Percentiles rank a stretch among this genome's conserved stretches.
These are phyloP conservation scores for Zoysia japonica DNA, from an alignment of 176 grass and related monocot genomes.

Conservation along the genomic window DNA sequence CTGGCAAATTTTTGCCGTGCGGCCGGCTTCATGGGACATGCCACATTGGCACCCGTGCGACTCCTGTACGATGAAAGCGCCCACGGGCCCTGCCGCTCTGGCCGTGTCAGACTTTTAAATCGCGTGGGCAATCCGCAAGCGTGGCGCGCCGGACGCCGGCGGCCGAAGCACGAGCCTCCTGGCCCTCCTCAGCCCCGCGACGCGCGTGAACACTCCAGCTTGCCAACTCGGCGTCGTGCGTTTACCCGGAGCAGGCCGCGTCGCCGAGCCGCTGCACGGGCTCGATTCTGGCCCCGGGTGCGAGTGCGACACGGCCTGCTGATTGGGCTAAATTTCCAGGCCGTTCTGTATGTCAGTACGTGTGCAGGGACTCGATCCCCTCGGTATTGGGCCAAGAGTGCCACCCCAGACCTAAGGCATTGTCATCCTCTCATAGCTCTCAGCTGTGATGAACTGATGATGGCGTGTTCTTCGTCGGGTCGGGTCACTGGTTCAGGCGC, in stretches of 20 bases:
- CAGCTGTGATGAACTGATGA: background rate
- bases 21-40: background rate
- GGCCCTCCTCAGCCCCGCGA: too few relatives aligned
- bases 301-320: too few relatives aligned
- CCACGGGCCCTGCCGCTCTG: slow-evolving; percentile 4
- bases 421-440: background rate
- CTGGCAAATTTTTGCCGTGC: background rate
- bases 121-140: background rate
- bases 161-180: too few relatives aligned
- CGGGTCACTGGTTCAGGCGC: background rate
- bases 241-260: background rate
- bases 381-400: background rate
- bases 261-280: background rate
- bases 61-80: background rate
- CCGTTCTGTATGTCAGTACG: too few relatives aligned
- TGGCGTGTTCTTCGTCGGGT: background rate
- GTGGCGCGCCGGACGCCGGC: too few relatives aligned
- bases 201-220: background rate
- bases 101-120: background rate
- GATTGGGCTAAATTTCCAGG: too few relatives aligned
- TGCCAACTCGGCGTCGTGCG: too few relatives aligned
- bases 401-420: too few relatives aligned
- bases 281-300: too few relatives aligned
- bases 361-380: background rate
- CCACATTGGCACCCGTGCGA: background rate